These are phyloP conservation scores for Fraxinus quadrangulata DNA, from an alignment of 257 asterid genomes.

Conservation along the genomic window DNA sequence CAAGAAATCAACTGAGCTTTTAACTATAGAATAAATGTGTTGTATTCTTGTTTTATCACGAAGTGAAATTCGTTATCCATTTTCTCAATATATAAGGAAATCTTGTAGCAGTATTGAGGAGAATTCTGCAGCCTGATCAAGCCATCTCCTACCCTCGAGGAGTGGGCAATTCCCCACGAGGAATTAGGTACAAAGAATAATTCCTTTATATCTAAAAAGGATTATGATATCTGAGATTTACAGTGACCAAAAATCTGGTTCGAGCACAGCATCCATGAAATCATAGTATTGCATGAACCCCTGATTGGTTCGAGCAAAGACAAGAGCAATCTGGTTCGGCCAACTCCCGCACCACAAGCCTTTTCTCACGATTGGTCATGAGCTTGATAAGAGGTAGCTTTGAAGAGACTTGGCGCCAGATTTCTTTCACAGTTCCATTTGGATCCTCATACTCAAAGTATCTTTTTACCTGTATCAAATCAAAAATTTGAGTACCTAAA, in stretches of 20 bases:
- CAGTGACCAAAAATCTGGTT: conserved; percentile 19
- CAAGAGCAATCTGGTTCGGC: conserved; percentile 80
- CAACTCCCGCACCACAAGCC: conserved; percentile 64
- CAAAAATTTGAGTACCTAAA: background rate
- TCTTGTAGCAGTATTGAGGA: too few species aligned
- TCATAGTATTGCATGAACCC: conserved; percentile 52
- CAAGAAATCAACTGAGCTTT: conserved; percentile 12
- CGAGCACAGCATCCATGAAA: background rate
- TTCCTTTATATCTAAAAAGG: background rate
- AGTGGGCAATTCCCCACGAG: conserved; percentile 7
- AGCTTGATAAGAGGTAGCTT: conserved; percentile 80
- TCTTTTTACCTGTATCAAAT: conserved; percentile 64
- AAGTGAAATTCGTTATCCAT: background rate
- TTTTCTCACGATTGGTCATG: conserved; percentile 84
- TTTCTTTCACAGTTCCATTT: conserved; percentile 82
- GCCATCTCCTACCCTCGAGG: conserved; percentile 1
- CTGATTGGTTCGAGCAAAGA: conserved; percentile 79
- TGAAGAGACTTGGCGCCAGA: conserved; percentile 83
- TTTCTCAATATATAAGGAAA: too few species aligned
- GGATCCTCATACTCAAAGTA: conserved; percentile 88
- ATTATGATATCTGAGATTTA: conserved; percentile 15
- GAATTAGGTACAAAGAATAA: background rate
- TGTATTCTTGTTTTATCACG: background rate
- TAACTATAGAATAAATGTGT: background rate
- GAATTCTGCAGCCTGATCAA: background rate